These are phyloP conservation scores for Takakia lepidozioides DNA, from an alignment of 225 moss, liverwort and hornwort genomes.

Conservation along the genomic window DNA sequence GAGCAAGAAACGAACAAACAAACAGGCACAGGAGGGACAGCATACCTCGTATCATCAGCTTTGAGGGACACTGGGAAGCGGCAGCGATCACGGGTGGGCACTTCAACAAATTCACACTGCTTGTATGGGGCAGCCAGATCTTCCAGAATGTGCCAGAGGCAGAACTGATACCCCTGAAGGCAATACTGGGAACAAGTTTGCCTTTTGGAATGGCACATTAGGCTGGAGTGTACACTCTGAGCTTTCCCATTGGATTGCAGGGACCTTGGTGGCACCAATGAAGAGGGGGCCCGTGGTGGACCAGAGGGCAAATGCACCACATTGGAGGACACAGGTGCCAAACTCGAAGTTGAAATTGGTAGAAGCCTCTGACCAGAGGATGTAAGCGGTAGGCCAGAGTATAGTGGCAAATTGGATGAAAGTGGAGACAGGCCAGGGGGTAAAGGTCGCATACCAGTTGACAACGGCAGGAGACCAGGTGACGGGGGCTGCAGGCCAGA, in stretches of 20 bases:
- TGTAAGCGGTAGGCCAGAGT: slow-evolving; percentile 21
- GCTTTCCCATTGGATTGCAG: slow-evolving; percentile 16
- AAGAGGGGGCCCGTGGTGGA: slow-evolving; percentile 27
- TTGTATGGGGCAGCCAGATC: slow-evolving; percentile 75
- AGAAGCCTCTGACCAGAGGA: slow-evolving; percentile 21
- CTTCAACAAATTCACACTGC: slow-evolving; percentile 73
- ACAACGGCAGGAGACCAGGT: slow-evolving; percentile 22
- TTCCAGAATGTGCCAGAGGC: slow-evolving; percentile 88
- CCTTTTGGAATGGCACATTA: slow-evolving; percentile 61
- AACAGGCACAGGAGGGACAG: background rate
- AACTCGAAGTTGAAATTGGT: slow-evolving; percentile 12
- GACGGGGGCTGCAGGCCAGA: slow-evolving; percentile 23
- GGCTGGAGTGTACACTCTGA: slow-evolving; percentile 25
- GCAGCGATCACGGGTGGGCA: slow-evolving; percentile 54
- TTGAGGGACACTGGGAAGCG: slow-evolving; percentile 73
- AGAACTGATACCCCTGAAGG: slow-evolving; percentile 69
- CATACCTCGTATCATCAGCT: slow-evolving; percentile 64
- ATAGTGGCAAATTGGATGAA: slow-evolving; percentile 21
- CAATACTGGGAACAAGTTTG: slow-evolving; percentile 82
- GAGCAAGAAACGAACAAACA: background rate
- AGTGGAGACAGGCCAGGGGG: slow-evolving; percentile 21
- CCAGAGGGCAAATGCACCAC: slow-evolving; percentile 15
- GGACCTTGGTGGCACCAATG: slow-evolving; percentile 27
- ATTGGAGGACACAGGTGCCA: slow-evolving; percentile 13
- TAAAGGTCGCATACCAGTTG: slow-evolving; percentile 14